Conservation (phyloP, 495 filamentous ascomycete species). For the Annulohypoxylon maeteangense region DNA sequence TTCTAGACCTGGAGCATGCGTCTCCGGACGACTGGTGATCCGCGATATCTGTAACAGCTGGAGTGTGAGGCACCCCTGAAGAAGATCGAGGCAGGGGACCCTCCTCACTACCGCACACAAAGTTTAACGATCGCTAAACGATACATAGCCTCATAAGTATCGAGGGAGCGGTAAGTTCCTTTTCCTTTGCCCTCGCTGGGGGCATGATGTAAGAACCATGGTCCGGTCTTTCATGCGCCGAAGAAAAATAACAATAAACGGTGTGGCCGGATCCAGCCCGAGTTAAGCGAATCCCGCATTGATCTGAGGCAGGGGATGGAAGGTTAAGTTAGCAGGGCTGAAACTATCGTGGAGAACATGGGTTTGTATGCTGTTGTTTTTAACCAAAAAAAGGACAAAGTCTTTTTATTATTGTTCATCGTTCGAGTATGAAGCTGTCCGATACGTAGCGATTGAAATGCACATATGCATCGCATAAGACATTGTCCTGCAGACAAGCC, state of each 20-base stretch:
- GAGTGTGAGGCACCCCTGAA: constrained; percentile 26
- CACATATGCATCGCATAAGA: constrained; percentile 11
- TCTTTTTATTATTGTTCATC: constrained; percentile 8
- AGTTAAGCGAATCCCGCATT: constrained; percentile 31
- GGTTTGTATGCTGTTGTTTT: neutral
- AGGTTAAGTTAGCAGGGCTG: constrained; percentile 33
- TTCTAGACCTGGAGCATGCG: neutral
- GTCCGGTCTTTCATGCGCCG: constrained; percentile 16
- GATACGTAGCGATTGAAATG: constrained; percentile 8
- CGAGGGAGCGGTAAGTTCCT: constrained; percentile 28
- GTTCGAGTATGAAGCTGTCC: constrained; percentile 13
- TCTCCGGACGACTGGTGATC: constrained; percentile 34
- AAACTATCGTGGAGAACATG: constrained; percentile 27
- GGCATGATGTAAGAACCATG: constrained; percentile 4
- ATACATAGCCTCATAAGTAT: constrained; percentile 17
- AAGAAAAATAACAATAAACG: neutral
- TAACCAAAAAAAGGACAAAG: neutral
- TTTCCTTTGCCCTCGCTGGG: neutral
- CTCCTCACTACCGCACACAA: neutral
- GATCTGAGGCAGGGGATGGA: constrained; percentile 33
- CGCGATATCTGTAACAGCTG: constrained; percentile 38
- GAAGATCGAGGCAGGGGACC: constrained; percentile 6
- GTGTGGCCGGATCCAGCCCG: constrained; percentile 11
- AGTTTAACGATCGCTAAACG: constrained; percentile 11
- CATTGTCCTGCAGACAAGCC: too few relatives aligned